phyloP scores from a whole-genome alignment of 345 rosid species.

The Tarenaya hassleriana region DNA sequence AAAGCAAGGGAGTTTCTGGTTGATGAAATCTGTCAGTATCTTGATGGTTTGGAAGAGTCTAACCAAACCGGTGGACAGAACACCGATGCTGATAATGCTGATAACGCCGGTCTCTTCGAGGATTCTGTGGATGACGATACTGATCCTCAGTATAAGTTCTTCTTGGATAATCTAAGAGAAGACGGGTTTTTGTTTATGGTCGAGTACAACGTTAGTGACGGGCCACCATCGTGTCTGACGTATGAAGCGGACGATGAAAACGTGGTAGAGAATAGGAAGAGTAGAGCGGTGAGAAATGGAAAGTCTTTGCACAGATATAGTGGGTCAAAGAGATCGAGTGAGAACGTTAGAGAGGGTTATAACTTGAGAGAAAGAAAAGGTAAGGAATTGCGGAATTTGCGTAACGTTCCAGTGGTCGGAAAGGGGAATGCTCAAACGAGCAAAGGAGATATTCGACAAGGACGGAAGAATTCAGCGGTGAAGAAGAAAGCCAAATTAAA shows the following conservation, averaged over 20 bases:
- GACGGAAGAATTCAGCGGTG: constrained; percentile 16
- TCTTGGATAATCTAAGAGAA: constrained; percentile 28
- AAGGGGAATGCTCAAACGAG: constrained; percentile 1
- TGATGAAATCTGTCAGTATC: constrained; percentile 19
- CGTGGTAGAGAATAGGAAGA: constrained; percentile 9
- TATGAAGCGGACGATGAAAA: constrained; percentile 1
- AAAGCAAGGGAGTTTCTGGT: neutral
- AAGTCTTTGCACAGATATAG: constrained; percentile 8
- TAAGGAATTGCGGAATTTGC: neutral
- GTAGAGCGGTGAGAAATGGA: constrained; percentile 3
- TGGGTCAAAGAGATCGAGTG: constrained; percentile 18
- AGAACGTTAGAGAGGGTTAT: neutral
- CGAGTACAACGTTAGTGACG: constrained; percentile 17
- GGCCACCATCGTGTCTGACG: neutral
- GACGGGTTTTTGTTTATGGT: constrained; percentile 25
- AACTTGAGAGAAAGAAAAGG: neutral
- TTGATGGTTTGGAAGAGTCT: neutral
- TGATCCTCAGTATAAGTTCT: constrained; percentile 8
- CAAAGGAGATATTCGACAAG: constrained; percentile 10
- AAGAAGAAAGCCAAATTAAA: constrained; percentile 15
- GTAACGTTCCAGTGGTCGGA: constrained; percentile 2
- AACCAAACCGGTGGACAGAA: constrained; percentile 5
- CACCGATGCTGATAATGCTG: constrained; percentile 9
- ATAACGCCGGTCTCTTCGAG: constrained; percentile 2
- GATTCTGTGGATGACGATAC: constrained; percentile 7